Base-by-base conservation (phyloP, 2,329 filamentous ascomycete genomes). In the Neoascochyta sp. region DNA sequence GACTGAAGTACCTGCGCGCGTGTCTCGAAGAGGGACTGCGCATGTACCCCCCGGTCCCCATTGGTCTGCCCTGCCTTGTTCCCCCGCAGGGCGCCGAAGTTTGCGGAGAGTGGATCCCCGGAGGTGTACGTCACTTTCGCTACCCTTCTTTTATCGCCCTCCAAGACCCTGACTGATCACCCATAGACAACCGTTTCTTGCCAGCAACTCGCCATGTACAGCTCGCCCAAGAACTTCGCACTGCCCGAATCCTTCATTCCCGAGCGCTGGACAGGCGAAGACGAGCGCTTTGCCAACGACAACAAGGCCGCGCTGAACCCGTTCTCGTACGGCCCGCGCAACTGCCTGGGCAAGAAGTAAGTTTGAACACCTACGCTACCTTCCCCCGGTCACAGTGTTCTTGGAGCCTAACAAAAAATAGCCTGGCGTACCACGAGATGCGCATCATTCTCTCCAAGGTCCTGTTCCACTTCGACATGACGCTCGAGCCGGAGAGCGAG, bases 321-420 rank as follows among this genome's bases (percentile, higher is more conserved):
- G 1, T 74, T 74, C 41, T 64, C 60, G 1, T 52, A 63, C 17
- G 70, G 70, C 0, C 54, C 65, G 0, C 50, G 69, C 17, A 54
- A 63, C 22, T 64, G 60, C 26, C 21, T 64, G 12, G 60, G 59
- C 3, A 62, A 60, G 40, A 61, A 62, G 58, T 62, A 45, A 36
- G 57, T 51, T 8, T 18, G n/a, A n/a, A 12, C 9, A 11, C 11
- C 19, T n/a, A 15, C 15, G 16, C 19, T n/a, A 12, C 13, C 22
- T 29, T 5, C 10, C 9, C 20, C 2, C 7, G 4, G 6, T 19
- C 7, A 27, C 1, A 10, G 9, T 11, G 23, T 8, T 19, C 23
- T 30, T n/a, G 10, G 4, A 22, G 3, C 18, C 43, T 47, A 24
- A 50, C 20, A 9, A 9, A 14, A 6, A 22, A 2, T 16, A 63